Percentiles rank a stretch among this genome's conserved stretches.
These are phyloP conservation scores for Geoglossum cookeanum DNA, from an alignment of 2,329 filamentous ascomycete species.

Conservation along the genomic window DNA sequence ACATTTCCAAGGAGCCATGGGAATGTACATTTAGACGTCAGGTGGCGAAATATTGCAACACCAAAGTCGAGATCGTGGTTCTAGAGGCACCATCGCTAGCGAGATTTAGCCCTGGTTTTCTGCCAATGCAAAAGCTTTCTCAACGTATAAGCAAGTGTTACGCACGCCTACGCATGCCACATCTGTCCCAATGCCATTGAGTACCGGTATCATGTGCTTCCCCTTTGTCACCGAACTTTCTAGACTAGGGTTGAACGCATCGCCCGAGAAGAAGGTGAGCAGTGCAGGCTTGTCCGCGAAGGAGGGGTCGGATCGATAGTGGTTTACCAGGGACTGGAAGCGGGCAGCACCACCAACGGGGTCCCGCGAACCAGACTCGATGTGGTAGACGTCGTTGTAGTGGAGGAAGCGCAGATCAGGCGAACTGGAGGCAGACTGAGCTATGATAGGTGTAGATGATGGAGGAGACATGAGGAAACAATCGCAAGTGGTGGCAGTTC, in stretches of 20 bases:
- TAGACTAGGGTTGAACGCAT: constrained; percentile 80
- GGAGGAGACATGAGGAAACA: not conserved
- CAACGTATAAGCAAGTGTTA: constrained; percentile 10
- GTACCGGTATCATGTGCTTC: constrained; percentile 69
- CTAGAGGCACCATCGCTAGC: constrained; percentile 21
- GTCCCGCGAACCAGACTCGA: constrained; percentile 56
- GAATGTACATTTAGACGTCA: constrained; percentile 58
- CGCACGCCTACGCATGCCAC: constrained; percentile 66
- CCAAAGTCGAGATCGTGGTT: constrained; percentile 93
- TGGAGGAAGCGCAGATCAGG: constrained; percentile 70
- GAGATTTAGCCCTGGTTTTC: not conserved
- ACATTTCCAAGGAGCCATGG: constrained; percentile 86
- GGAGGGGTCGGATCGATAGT: constrained; percentile 45
- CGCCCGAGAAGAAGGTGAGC: constrained; percentile 72
- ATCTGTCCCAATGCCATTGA: constrained; percentile 61
- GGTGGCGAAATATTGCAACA: constrained; percentile 55
- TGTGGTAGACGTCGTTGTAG: constrained; percentile 89
- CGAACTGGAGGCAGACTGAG: constrained; percentile 16
- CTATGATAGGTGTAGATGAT: not conserved
- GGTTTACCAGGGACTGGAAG: constrained; percentile 59
- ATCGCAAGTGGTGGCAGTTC: not conserved
- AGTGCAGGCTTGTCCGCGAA: constrained; percentile 46
- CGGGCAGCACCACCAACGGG: constrained; percentile 65
- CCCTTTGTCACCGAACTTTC: constrained; percentile 50
- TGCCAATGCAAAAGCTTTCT: not conserved